Conservation (phyloP, 2,329 filamentous ascomycete species). For the Fusarium nurragi region DNA sequence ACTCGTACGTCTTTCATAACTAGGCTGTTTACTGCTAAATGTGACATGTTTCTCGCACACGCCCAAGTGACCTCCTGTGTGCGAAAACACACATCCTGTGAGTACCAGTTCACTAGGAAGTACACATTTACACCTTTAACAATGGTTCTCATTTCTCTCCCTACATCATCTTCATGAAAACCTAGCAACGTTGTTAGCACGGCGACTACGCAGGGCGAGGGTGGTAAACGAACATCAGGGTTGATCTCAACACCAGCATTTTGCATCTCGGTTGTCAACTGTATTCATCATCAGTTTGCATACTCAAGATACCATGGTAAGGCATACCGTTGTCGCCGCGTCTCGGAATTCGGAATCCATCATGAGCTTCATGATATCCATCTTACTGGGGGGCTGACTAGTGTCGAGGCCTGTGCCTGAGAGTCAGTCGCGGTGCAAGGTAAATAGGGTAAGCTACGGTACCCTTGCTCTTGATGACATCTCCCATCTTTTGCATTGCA, state of each 20-base stretch:
- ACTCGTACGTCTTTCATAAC: not conserved
- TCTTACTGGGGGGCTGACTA: conserved; percentile 32
- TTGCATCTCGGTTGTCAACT: conserved; percentile 37
- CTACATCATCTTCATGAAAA: conserved; percentile 33
- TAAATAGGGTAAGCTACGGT: accelerated
- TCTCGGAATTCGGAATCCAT: conserved; percentile 41
- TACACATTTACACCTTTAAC: too few species aligned
- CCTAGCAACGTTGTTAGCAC: conserved; percentile 10
- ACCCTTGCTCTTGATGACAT: conserved; percentile 34
- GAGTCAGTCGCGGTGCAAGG: not conserved
- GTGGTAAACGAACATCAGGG: conserved; percentile 18
- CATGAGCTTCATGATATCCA: conserved; percentile 39
- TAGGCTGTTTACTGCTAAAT: not conserved
- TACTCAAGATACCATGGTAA: accelerated
- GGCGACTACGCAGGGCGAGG: too few species aligned
- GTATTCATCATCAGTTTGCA: not conserved
- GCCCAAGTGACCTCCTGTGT: not conserved
- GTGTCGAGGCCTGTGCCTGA: conserved; percentile 28
- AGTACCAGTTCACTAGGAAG: accelerated
- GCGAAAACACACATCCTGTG: not conserved
- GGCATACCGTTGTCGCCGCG: conserved; percentile 23
- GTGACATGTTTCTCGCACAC: not conserved
- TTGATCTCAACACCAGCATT: conserved; percentile 37
- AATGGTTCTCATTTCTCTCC: not conserved
- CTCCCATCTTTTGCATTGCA: conserved; percentile 34